Base-by-base conservation (phyloP, 1,139 yeast species). In the Neolecta irregularis region DNA sequence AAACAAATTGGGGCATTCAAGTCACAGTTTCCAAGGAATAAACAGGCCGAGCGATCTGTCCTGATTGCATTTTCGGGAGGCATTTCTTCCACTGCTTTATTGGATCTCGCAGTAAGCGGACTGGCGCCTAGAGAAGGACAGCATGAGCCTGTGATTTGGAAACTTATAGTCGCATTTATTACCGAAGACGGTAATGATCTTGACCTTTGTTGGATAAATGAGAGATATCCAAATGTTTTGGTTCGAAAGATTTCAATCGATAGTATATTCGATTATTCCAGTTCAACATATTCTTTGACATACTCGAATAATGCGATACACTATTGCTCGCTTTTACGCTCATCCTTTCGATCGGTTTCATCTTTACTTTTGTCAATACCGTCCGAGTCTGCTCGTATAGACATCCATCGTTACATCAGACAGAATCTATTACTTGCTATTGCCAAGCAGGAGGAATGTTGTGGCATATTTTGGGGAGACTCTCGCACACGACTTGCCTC, bases 401-500 rank as follows among this genome's bases (percentile, higher is more conserved):
- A 81, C 51, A 54, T 79, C 18, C 44, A 62, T 12, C 56, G 61
- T 4, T 54, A 73, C 2, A 58, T 79, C 2, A 58, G 61, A 26
- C 62, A 63, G 11, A 67, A 65, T 33, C 49, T 75, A 2, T 55
- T 75, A 3, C 50, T 64, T 30, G 54, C 60, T 28, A 58, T 65
- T 15, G 79, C 85, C 0, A 47, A 48, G 11, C 53, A 57, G 11
- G 56, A 61, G 22, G 52, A 56, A 0, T 69, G 74, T 42, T 62
- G 66, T 13, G 67, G 78, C 3, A 60, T 83, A 1, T 42, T 81
- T 2, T 74, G 71, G 57, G 81, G 91, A 1, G 79, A 77, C 49
- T 72, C 80, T 13, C 79, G 80, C 85, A 78, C 93, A 1, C 65
- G 74, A 36, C 52, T 85, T 11, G 93, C 96, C 1, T 81, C 77